phyloP scores from a whole-genome alignment of 768 basidiomycete genomes.

The Russula brevipes region DNA sequence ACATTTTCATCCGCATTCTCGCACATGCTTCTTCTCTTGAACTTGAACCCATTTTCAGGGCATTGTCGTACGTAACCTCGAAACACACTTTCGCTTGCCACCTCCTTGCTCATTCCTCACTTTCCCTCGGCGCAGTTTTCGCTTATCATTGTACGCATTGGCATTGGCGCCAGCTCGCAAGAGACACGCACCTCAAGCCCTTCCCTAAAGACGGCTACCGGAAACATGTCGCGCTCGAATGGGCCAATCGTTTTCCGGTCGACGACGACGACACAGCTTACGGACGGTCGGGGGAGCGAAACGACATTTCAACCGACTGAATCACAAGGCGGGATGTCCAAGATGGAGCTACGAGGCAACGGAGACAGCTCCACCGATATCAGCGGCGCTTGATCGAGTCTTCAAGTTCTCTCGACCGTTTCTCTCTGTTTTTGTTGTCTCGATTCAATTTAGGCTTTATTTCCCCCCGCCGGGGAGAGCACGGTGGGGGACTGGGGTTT shows the following conservation, averaged over 20 bases:
- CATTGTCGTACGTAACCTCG: slow-evolving; percentile 6
- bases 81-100: not conserved
- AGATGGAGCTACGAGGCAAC: not conserved
- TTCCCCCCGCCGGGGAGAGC: not conserved
- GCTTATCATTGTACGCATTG: not conserved
- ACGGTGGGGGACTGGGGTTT: not conserved
- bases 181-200: not conserved
- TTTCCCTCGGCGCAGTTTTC: not conserved
- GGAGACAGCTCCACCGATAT: not conserved
- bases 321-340: not conserved
- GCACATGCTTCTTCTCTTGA: not conserved
- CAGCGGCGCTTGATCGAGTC: not conserved
- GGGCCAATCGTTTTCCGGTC: slow-evolving; percentile 15
- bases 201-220: not conserved
- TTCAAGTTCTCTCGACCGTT: too few relatives aligned
- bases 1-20: not conserved
- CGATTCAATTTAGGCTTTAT: not conserved
- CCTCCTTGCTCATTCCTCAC: not conserved
- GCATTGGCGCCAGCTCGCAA: slow-evolving; percentile 17
- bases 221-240: not conserved
- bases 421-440: not conserved
- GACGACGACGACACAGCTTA: slow-evolving; percentile 19
- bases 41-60: not conserved
- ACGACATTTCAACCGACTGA: slow-evolving; percentile 11
- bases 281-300: not conserved